A percentile compares a stretch with the other conserved stretches of the same genome.
These are phyloP conservation scores for Tulasnella sp. DNA, from an alignment of 768 basidiomycete genomes.

Conservation along the genomic window DNA sequence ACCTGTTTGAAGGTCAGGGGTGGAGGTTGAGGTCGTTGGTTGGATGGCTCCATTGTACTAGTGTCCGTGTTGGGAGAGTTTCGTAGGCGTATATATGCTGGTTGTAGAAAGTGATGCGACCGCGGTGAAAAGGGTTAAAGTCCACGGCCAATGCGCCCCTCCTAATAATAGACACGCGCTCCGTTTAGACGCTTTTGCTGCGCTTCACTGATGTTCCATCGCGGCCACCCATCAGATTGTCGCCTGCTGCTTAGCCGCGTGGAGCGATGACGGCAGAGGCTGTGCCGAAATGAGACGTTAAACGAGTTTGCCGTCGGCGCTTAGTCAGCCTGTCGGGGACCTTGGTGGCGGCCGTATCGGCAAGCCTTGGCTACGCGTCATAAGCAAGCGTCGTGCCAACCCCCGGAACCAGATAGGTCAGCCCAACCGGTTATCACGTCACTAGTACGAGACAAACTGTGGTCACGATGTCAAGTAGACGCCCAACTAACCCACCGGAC, in stretches of 20 bases:
- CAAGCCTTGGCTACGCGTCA: background rate
- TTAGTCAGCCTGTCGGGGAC: too few relatives aligned
- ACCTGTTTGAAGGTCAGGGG: slow-evolving; percentile 35
- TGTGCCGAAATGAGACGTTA: background rate
- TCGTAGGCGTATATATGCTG: background rate
- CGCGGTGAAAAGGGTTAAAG: background rate
- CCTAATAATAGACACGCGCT: background rate
- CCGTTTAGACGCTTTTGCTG: background rate
- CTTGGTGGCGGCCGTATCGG: too few relatives aligned
- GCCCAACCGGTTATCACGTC: background rate
- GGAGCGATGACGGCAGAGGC: background rate
- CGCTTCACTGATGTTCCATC: background rate
- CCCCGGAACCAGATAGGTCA: slow-evolving; percentile 1
- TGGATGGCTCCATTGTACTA: background rate
- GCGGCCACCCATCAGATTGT: background rate
- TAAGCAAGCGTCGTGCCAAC: background rate
- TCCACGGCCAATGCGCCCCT: background rate
- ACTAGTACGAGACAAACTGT: background rate
- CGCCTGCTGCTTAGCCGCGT: background rate
- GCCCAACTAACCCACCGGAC: background rate
- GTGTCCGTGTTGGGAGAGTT: background rate
- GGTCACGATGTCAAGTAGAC: background rate
- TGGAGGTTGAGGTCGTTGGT: slow-evolving; percentile 1
- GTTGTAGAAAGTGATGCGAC: background rate
- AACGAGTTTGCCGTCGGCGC: background rate